These are phyloP conservation scores for Poa annua DNA, from an alignment of 176 grass and related monocot genomes.

Conservation along the genomic window DNA sequence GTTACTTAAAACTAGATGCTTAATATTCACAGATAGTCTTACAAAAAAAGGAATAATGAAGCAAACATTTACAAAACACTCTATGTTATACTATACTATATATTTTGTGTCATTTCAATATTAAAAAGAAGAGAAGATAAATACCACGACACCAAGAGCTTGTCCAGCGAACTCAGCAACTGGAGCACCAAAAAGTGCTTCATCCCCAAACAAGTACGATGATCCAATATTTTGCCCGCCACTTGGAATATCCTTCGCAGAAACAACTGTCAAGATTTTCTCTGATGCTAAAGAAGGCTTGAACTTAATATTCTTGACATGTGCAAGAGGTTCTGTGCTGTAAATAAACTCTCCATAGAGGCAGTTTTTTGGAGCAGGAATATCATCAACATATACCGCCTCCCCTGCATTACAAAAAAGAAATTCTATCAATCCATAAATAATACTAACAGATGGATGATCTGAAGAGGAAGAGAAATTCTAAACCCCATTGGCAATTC, in stretches of 20 bases:
- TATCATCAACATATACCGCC: conserved; percentile 87
- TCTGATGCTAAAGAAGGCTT: conserved; percentile 63
- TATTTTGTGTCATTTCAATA: not conserved
- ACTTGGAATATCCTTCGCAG: conserved; percentile 73
- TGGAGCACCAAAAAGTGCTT: conserved; percentile 70
- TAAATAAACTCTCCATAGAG: conserved; percentile 85
- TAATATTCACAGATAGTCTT: not conserved
- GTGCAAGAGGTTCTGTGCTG: conserved; percentile 66
- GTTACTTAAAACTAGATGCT: not conserved
- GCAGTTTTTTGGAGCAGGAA: conserved; percentile 70
- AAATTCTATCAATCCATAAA: not conserved
- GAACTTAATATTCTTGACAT: conserved; percentile 67
- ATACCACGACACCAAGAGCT: conserved; percentile 77
- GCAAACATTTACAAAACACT: not conserved
- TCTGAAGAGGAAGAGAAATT: not conserved
- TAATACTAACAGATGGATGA: not conserved
- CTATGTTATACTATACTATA: not conserved
- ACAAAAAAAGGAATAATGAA: not conserved
- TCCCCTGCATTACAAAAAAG: conserved; percentile 53
- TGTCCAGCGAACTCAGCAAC: conserved; percentile 74
- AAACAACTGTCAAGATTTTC: conserved; percentile 63
- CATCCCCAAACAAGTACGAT: conserved; percentile 53
- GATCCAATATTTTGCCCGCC: conserved; percentile 72
- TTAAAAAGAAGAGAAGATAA: conserved; percentile 7
- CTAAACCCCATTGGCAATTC: not conserved